Evolutionary conservation across 1,284 basidiomycete species (phyloP).

Genomic region (Ustilago trichophora): DNA sequence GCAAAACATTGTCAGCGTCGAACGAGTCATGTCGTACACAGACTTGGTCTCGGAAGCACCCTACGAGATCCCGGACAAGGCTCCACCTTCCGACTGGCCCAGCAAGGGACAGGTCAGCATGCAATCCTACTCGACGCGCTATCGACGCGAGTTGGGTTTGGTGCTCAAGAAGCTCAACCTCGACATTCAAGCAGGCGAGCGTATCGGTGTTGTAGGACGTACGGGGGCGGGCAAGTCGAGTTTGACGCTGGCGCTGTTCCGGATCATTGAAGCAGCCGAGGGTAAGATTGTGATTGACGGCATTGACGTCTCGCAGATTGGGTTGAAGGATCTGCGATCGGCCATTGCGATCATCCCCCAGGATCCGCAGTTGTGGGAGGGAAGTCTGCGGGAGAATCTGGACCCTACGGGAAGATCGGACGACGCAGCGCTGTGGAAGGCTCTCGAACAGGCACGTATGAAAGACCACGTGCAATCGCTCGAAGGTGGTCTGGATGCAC

Average conservation of each 20-base stretch:
- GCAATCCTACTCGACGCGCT: conserved; percentile 80
- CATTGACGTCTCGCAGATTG: conserved; percentile 82
- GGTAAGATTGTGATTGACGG: conserved; percentile 86
- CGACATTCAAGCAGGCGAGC: conserved; percentile 75
- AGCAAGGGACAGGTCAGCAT: conserved; percentile 79
- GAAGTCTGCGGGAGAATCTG: conserved; percentile 83
- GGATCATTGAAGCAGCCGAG: conserved; percentile 74
- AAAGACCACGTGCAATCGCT: conserved; percentile 78
- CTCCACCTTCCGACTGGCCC: conserved; percentile 75
- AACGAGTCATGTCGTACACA: conserved; percentile 73
- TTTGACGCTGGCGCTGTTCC: conserved; percentile 71
- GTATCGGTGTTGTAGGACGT: conserved; percentile 75
- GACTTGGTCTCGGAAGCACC: conserved; percentile 81
- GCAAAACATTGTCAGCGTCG: conserved; percentile 85
- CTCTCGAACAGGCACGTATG: conserved; percentile 77
- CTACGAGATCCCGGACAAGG: conserved; percentile 64
- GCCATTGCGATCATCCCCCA: conserved; percentile 84
- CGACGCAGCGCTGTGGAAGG: conserved; percentile 79
- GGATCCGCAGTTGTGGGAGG: conserved; percentile 82
- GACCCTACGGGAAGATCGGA: conserved; percentile 79
- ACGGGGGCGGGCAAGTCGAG: conserved; percentile 94
- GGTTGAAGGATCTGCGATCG: conserved; percentile 75
- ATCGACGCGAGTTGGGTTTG: conserved; percentile 81
- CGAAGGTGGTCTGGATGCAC: conserved; percentile 78
- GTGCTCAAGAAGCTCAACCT: conserved; percentile 80